Evolutionary conservation across 1,139 yeast genomes (phyloP), one percentile per base, ranked within the genome.

Genomic region (Lipomyces yarrowii): DNA sequence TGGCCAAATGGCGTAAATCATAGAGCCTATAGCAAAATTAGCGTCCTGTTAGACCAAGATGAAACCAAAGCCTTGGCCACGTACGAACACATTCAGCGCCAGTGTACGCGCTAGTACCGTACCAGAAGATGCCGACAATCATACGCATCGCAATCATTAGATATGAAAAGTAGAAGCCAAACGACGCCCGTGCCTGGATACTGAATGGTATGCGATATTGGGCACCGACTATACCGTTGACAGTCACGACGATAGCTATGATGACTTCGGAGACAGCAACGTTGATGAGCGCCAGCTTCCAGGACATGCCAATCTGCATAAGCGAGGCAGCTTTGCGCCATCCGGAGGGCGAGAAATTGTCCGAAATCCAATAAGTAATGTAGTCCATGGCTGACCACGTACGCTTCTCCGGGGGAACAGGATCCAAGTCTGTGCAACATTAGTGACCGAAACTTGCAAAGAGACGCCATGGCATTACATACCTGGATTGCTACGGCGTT

Each of bases 101-200:
- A 68, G 91, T 84, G 80, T 91, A 87, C 46, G 89, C 83, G 76
- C 90, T 96, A 42, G 90, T 96, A 54, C 94, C 87, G 73, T 88
- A 90, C 96, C 96, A 91, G 62, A 91, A 86, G 70, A 88, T 84
- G 42, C 92, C 89, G 91, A 90, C 88, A 48, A 89, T 90, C 55
- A 89, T 91, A 78, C 96, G 83, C 75, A 90, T 89, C 56, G 90
- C 73, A 64, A 90, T 84, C 4, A 96, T 94, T 94, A 96, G 89
- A 62, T 89, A 78, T 0, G 92, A 85, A 53, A 93, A 92, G 79
- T 85, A 88, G 35, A 88, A 83, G 66, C 96, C 96, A 79, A 89
- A 90, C 2, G 91, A 78, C 0, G 91, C 84, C 72, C 96, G 81
- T 39, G 87, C 85, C 23, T 89, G 83, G 26, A 90, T 90, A 0